Evolutionary conservation across 192 early-diverging fungal species (phyloP), one percentile per base, ranked within the genome.

Genomic region (Backusella morwellensis): DNA sequence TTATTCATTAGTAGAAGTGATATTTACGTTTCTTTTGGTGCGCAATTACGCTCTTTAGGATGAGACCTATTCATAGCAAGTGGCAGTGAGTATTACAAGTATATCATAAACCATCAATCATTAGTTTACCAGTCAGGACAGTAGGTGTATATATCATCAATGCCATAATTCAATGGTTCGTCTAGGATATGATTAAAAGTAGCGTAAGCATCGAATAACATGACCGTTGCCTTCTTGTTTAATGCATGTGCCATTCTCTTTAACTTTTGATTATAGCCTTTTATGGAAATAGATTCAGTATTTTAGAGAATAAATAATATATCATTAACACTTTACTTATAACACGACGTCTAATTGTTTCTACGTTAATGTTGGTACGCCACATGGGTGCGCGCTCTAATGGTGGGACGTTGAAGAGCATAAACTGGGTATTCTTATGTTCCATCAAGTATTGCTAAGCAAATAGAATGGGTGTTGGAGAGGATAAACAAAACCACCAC

Each of bases 211-310:
- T 77, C 68, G 26, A 70, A 44, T 11, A 47, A 70, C 21, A 56
- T 44, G 68, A 70, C 69, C 47, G 26, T 47, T 40, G 42, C 68
- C 47, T 75, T 50, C 32, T 70, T 40, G 9, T 52, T 36, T 36
- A 77, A 35, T 11, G 15, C 26, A 11, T 56, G 35, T 40, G 52
- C 68, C 75, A 77, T 70, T 34, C 3, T 50, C 35, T 77, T 47
- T 70, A 77, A 26, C 36, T 70, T 70, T 11, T 32, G 26, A 54
- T 77, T 77, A 54, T 56, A 77, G 29, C 44, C 75, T 77, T 63
- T 63, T 63, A 29, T 29, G 4, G 56, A 63, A 63, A 63, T 35
- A 36, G 0, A 15, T 21, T 72, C 5, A 47, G 15, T 47, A 29
- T 29, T 29, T 47, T 40, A 40, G 15, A 72, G 47, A 4, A 29